Percentiles rank a stretch among this genome's conserved stretches.
phyloP scores from a whole-genome alignment of 495 filamentous ascomycete species.

The Pyronema domesticum region DNA sequence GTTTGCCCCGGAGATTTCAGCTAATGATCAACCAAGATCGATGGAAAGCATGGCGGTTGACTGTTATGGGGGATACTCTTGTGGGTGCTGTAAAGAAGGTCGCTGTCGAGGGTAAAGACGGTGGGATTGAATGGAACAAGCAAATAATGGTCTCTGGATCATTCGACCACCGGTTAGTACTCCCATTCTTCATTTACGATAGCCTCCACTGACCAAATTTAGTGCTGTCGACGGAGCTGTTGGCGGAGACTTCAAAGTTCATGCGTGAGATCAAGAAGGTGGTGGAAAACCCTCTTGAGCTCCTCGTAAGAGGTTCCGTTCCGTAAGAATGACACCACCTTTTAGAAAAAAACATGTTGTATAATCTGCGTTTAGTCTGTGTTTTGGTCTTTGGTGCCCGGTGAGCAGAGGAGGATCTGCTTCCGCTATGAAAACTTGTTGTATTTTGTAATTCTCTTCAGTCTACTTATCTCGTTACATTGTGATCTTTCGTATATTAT shows the following conservation, averaged over 20 bases:
- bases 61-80: constrained; percentile 97
- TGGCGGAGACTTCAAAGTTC: constrained; percentile 93
- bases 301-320: too few relatives aligned
- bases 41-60: too few relatives aligned
- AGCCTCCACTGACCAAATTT: constrained; percentile 1
- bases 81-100: constrained; percentile 93
- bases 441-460: too few relatives aligned
- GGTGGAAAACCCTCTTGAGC: constrained; percentile 86
- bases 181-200: neutral
- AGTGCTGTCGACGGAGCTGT: constrained; percentile 62
- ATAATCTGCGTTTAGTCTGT: too few relatives aligned
- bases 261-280: constrained; percentile 92
- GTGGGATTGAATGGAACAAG: constrained; percentile 79
- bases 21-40: constrained; percentile 8
- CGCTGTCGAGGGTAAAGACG: constrained; percentile 69
- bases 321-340: too few relatives aligned
- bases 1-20: constrained; percentile 10
- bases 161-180: constrained; percentile 64
- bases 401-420: too few relatives aligned
- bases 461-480: too few relatives aligned
- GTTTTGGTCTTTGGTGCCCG: too few relatives aligned
- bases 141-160: constrained; percentile 85
- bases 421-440: too few relatives aligned
- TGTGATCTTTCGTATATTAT: too few relatives aligned
- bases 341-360: too few relatives aligned